phyloP scores from a whole-genome alignment of 2,329 filamentous ascomycete species.

The Macrophomina pseudophaseolina region DNA sequence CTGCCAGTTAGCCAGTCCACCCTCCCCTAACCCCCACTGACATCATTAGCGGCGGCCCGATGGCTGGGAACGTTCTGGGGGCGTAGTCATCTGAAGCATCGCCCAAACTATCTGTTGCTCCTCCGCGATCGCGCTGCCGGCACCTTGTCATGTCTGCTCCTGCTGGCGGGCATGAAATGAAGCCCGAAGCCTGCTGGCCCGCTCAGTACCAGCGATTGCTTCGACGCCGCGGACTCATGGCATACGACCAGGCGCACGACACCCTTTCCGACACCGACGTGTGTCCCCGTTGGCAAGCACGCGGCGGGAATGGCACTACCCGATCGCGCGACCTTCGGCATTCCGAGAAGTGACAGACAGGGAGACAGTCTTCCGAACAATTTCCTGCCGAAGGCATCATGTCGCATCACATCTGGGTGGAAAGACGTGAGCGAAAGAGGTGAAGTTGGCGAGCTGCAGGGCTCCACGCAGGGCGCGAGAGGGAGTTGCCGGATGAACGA shows the following conservation, averaged over 20 bases:
- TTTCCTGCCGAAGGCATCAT: neutral
- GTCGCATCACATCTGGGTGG: neutral
- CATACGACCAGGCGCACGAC: neutral
- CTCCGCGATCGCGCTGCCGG: neutral
- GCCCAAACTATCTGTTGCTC: neutral
- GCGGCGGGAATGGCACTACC: conserved; percentile 11
- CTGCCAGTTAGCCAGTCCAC: neutral
- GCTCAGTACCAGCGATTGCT: neutral
- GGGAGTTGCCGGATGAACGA: conserved; percentile 12
- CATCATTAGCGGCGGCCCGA: conserved; percentile 11
- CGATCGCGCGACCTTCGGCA: conserved; percentile 12
- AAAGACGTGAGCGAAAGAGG: neutral
- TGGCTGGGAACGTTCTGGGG: neutral
- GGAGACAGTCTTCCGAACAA: neutral
- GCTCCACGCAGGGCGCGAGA: neutral
- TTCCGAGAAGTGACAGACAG: neutral
- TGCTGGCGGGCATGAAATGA: no score
- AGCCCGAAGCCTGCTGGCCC: neutral
- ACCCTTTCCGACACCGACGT: neutral
- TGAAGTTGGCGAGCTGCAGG: conserved; percentile 4
- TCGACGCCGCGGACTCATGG: neutral
- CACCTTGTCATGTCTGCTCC: neutral
- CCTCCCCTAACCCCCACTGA: neutral
- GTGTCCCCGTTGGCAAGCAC: neutral
- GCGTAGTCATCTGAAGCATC: conserved; percentile 18